Conservation (phyloP, 1,284 basidiomycete species). For the Trametes versicolor region DNA sequence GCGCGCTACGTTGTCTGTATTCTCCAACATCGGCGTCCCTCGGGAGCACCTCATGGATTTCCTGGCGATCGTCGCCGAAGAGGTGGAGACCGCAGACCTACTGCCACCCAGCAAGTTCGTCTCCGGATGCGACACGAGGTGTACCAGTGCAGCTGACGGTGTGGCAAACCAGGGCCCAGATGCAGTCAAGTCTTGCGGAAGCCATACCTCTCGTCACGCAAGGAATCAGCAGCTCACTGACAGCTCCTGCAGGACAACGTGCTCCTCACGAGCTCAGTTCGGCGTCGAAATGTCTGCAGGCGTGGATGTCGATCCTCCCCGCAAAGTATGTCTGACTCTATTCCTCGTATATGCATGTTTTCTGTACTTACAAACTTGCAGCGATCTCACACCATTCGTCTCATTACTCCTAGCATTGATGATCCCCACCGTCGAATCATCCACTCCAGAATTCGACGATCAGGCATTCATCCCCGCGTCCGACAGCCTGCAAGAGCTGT, state of each 20-base stretch:
- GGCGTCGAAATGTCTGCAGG: constrained; percentile 81
- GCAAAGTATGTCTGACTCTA: constrained; percentile 60
- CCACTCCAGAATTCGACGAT: constrained; percentile 53
- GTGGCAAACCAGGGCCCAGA: constrained; percentile 58
- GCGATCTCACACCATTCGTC: constrained; percentile 71
- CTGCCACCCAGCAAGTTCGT: constrained; percentile 78
- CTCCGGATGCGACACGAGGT: not conserved
- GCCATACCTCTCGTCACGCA: constrained; percentile 77
- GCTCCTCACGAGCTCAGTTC: constrained; percentile 66
- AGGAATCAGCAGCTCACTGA: constrained; percentile 66
- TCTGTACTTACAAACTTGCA: not conserved
- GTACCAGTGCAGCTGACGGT: not conserved
- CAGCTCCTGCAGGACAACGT: constrained; percentile 39
- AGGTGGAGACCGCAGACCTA: constrained; percentile 79
- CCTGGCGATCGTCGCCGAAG: constrained; percentile 85
- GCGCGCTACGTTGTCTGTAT: constrained; percentile 60
- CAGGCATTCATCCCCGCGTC: constrained; percentile 69
- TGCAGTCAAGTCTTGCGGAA: constrained; percentile 69
- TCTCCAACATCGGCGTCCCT: constrained; percentile 65
- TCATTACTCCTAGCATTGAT: constrained; percentile 71
- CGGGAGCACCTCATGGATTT: constrained; percentile 77
- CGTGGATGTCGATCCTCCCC: constrained; percentile 80
- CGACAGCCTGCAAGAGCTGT: constrained; percentile 80
- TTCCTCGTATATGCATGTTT: not conserved
- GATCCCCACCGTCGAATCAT: constrained; percentile 50